Percentiles rank a stretch among this genome's conserved stretches.
Conservation (phyloP, 106 monocot species). For the Cymbidium sinense region DNA sequence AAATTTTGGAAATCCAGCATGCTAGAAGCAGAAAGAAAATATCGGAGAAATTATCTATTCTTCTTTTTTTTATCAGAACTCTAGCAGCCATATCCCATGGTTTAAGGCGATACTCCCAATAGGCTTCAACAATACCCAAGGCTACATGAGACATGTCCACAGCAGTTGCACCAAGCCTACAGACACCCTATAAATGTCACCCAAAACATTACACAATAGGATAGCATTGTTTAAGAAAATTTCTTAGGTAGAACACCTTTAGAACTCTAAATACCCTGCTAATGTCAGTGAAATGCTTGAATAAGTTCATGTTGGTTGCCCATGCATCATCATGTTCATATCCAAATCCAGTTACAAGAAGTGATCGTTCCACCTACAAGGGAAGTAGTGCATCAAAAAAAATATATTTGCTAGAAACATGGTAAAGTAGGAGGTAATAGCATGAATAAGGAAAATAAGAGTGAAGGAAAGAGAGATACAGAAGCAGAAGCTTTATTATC, state of each 20-base stretch:
- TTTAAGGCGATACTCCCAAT: constrained; percentile 99
- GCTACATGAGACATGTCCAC: constrained; percentile 98
- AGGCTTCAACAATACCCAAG: constrained; percentile 84
- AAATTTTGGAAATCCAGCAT: neutral
- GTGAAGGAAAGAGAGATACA: no score
- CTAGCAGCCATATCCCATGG: constrained; percentile 99
- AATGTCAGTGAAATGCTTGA: constrained; percentile 89
- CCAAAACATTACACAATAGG: constrained; percentile 3
- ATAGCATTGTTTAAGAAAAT: neutral
- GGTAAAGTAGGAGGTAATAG: neutral
- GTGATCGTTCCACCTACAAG: constrained; percentile 77
- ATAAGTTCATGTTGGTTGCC: constrained; percentile 83
- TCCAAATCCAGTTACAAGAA: constrained; percentile 97
- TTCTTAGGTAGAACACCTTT: neutral
- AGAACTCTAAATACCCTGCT: constrained; percentile 60
- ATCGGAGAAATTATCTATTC: neutral
- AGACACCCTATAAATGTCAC: constrained; percentile 58
- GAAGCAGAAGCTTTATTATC: no score
- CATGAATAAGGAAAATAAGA: no score
- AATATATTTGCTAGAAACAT: neutral
- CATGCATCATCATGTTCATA: constrained; percentile 99
- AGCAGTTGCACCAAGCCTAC: constrained; percentile 93
- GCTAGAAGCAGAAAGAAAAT: neutral
- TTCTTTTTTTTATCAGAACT: constrained; percentile 57
- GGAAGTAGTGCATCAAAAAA: neutral